Percentiles rank a stretch among this genome's conserved stretches.
Conservation (phyloP, 306 rosid genomes). For the Vigna trinervia region DNA sequence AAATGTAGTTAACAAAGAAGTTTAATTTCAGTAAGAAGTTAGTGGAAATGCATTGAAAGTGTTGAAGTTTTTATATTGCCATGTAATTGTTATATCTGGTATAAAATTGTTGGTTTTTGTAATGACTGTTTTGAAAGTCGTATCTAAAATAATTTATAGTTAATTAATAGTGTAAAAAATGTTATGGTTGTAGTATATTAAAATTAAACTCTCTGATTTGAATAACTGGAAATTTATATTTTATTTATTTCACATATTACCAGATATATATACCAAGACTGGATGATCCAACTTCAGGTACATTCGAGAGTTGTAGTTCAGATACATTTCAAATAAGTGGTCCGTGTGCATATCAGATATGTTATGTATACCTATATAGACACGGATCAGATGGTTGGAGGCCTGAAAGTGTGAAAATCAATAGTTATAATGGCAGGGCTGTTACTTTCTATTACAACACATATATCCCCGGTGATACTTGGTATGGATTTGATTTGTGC, state of each 20-base stretch:
- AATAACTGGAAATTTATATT: slow-evolving; percentile 27
- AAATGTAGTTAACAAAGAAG: not conserved
- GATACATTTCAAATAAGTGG: slow-evolving; percentile 58
- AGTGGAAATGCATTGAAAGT: not conserved
- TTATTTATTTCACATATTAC: slow-evolving; percentile 16
- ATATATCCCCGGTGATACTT: slow-evolving; percentile 66
- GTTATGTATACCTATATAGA: slow-evolving; percentile 77
- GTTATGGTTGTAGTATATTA: not conserved
- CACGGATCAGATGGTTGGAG: slow-evolving; percentile 79
- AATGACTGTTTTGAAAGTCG: not conserved
- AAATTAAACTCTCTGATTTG: slow-evolving; percentile 9
- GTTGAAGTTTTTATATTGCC: not conserved
- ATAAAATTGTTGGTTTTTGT: not conserved
- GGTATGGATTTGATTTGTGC: slow-evolving; percentile 88
- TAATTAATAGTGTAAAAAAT: not conserved
- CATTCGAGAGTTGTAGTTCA: slow-evolving; percentile 57
- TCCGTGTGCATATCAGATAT: slow-evolving; percentile 60
- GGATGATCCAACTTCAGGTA: slow-evolving; percentile 56
- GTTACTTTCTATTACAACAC: slow-evolving; percentile 71
- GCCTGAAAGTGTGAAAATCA: slow-evolving; percentile 77
- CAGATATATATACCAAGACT: slow-evolving; percentile 57
- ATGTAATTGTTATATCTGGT: not conserved
- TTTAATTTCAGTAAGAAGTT: not conserved
- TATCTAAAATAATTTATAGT: not conserved
- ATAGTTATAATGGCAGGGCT: slow-evolving; percentile 57